Conservation (phyloP, 306 rosid genomes). For the Datisca glomerata region DNA sequence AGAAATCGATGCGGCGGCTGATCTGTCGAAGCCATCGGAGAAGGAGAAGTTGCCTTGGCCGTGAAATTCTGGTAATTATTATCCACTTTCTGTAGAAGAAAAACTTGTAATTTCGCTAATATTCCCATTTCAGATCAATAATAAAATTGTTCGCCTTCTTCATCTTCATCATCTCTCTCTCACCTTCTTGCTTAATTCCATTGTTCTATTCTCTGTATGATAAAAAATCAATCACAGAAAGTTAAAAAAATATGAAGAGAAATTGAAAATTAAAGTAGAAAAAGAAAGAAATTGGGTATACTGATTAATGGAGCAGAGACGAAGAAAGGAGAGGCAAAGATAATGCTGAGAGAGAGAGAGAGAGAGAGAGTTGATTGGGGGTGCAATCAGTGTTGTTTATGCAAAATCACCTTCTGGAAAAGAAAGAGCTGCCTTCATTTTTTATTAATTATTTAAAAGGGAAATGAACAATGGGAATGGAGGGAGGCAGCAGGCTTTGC, state of each 20-base stretch:
- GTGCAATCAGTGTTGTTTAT: conserved; percentile 32
- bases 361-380: no score
- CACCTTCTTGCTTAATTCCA: conserved; percentile 1
- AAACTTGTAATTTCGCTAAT: background rate
- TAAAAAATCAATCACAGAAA: background rate
- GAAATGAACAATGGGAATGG: conserved; percentile 20
- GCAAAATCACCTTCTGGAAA: conserved; percentile 55
- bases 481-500: conserved; percentile 12
- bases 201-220: background rate
- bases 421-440: conserved; percentile 26
- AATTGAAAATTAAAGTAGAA: no score
- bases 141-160: background rate
- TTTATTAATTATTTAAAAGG: conserved; percentile 5
- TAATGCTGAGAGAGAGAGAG: no score
- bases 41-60: conserved; percentile 5
- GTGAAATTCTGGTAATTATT: conserved; percentile 1
- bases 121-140: conserved; percentile 3
- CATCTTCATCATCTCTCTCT: conserved; percentile 18
- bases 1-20: conserved; percentile 12
- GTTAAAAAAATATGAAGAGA: background rate
- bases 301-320: background rate
- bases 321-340: conserved; percentile 45
- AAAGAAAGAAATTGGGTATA: no score
- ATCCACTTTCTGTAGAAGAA: conserved; percentile 12
- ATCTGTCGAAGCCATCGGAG: conserved; percentile 11